Conservation (phyloP, 1,284 basidiomycete species). For the Puccinia triticina region DNA sequence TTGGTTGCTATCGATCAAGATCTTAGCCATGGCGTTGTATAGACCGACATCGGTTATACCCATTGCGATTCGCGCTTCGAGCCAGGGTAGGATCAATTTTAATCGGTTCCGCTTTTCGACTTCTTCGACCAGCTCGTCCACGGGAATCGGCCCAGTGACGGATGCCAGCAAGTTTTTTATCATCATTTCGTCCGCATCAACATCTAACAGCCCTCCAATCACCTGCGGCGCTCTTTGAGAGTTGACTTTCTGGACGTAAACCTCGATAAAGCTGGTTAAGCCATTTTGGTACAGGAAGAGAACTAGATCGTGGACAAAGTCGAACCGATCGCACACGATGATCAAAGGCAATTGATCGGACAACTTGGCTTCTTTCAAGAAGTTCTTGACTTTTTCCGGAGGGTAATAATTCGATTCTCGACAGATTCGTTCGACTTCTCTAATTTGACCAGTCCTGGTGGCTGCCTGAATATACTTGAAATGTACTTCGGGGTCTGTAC, state of each 20-base stretch:
- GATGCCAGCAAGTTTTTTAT: slow-evolving; percentile 93
- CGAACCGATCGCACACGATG: slow-evolving; percentile 99
- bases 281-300: slow-evolving; percentile 99
- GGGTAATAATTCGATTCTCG: slow-evolving; percentile 97
- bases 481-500: slow-evolving; percentile 94
- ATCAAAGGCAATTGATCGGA: slow-evolving; percentile 96
- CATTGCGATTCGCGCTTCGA: slow-evolving; percentile 86
- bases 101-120: slow-evolving; percentile 94
- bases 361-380: slow-evolving; percentile 86
- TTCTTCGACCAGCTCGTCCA: slow-evolving; percentile 95
- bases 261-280: slow-evolving; percentile 95
- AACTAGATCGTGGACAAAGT: slow-evolving; percentile 98
- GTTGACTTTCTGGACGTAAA: slow-evolving; percentile 98
- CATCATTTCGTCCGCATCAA: slow-evolving; percentile 94
- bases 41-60: slow-evolving; percentile 90
- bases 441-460: slow-evolving; percentile 94
- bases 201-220: slow-evolving; percentile 92
- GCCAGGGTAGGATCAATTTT: slow-evolving; percentile 96
- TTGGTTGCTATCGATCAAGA: slow-evolving; percentile 97
- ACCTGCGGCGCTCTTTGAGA: slow-evolving; percentile 98
- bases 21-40: slow-evolving; percentile 97
- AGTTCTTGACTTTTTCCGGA: slow-evolving; percentile 99
- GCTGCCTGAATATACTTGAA: slow-evolving; percentile 99
- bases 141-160: slow-evolving; percentile 94
- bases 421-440: slow-evolving; percentile 98